These are phyloP conservation scores for Parsonsia alboflavescens DNA, from an alignment of 257 asterid genomes.

Conservation along the genomic window DNA sequence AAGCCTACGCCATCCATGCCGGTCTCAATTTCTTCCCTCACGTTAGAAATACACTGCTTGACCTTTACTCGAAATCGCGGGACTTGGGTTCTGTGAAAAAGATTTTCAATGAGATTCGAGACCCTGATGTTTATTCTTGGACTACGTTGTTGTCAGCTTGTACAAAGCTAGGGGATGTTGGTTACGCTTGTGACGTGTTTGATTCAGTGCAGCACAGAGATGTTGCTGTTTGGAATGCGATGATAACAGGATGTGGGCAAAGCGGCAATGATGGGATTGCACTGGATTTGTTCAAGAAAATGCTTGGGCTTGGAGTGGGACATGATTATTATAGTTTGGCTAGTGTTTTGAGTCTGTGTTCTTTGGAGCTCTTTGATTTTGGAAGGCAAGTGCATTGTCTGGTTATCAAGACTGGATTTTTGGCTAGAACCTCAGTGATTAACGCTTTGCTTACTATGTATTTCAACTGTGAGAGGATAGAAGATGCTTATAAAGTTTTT, in stretches of 20 bases:
- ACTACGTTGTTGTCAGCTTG: slow-evolving; percentile 71
- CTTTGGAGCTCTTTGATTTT: slow-evolving; percentile 36
- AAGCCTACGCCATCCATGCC: slow-evolving; percentile 42
- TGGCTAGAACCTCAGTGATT: slow-evolving; percentile 52
- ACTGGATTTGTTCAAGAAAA: slow-evolving; percentile 40
- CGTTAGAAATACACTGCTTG: slow-evolving; percentile 61
- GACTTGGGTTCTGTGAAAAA: slow-evolving; percentile 49
- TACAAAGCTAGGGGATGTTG: slow-evolving; percentile 61
- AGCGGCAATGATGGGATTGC: slow-evolving; percentile 42
- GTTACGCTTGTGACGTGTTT: slow-evolving; percentile 47
- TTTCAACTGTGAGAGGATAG: slow-evolving; percentile 37
- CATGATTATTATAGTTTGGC: slow-evolving; percentile 74
- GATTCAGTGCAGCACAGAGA: slow-evolving; percentile 50
- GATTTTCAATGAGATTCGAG: slow-evolving; percentile 45
- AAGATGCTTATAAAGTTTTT: slow-evolving; percentile 50
- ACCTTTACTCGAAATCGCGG: slow-evolving; percentile 51
- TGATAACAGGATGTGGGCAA: slow-evolving; percentile 74
- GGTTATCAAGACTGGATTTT: slow-evolving; percentile 55
- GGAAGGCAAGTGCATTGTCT: slow-evolving; percentile 70
- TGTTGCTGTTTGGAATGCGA: slow-evolving; percentile 79
- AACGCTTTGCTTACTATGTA: slow-evolving; percentile 78
- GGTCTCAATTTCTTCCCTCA: slow-evolving; percentile 50
- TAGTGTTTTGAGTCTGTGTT: slow-evolving; percentile 62
- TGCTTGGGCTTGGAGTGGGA: slow-evolving; percentile 52
- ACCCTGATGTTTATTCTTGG: slow-evolving; percentile 73